Evolutionary conservation across 2,329 filamentous ascomycete genomes (phyloP), one percentile per base, ranked within the genome.

Genomic region (Juglanconis sp.): DNA sequence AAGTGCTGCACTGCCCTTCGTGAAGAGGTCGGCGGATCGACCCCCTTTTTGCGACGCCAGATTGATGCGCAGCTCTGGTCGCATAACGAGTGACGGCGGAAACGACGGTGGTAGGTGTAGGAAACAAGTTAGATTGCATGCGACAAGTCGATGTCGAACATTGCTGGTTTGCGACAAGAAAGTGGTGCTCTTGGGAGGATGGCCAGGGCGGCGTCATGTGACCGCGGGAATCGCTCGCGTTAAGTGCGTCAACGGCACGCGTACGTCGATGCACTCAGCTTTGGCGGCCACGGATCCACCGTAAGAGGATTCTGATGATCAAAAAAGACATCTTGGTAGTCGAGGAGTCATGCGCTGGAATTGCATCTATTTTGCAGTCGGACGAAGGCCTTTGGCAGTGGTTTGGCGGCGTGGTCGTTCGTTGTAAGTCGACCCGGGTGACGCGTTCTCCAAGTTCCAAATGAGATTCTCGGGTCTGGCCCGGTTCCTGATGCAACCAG

Each of bases 401-500:
- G 17, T 13, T 13, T 15, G 34, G 51, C 10, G 24, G 30, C 44
- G 13, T 50, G 36, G 57, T 46, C 40, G 50, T 47, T 36, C 36
- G 40, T 34, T 30, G 32, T 30, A 36, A n/a, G 38, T 51, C 34
- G 51, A 50, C 36, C 38, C 36, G 60, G 57, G 60, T 53, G 60
- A 63, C 60, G 60, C 60, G 60, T 24, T 24, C 24, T 24, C 24
- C 24, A 24, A 24, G 24, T 24, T 24, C 24, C 24, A 24, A 24
- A 24, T 24, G 24, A 24, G 24, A 1, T 24, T 24, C 24, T 24
- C 24, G 24, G 24, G 24, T 24, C 24, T 24, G 46, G 17, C 46
- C 56, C 49, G 60, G 60, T 62, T 57, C 44, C 57, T 57, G 44
- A 51, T 40, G 53, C 60, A 52, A 61, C 58, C 44, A 54, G 24